Base-by-base conservation (phyloP, 2,329 filamentous ascomycete species). In the Penicillium sp. region DNA sequence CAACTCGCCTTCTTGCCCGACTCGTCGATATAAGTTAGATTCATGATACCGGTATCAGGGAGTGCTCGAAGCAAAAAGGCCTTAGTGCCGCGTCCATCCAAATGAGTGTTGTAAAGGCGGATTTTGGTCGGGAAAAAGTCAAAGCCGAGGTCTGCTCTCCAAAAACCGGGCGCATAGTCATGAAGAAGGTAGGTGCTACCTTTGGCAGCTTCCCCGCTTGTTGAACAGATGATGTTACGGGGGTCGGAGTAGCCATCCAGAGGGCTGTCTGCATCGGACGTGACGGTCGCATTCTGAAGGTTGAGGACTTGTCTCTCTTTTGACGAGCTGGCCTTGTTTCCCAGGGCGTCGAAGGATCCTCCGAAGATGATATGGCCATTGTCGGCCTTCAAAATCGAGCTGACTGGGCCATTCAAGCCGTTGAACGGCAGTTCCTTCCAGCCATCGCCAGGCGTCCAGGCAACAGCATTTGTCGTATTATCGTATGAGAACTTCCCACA, bases 381-480 rank as follows among this genome's bases (percentile, higher is more conserved):
- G 1, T 84, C 77, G 16, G 85, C 82, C 72, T 89, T 90, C 42
- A 83, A 79, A 59, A 99, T 97, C 31, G 91, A 87, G 54, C 82
- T 82, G 43, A 99, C 90, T 2, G 89, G 89, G 22, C 91, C 91
- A 71, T 97, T 97, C 73, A 99, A 95, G 18, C 95, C 95, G 34
- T 84, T 83, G 74, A 99, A 99, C 2, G 92, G 87, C 49, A 99
- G 74, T 62, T 89, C 87, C 16, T 80, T 80, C 86, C 88, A 96
- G 41, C 81, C 83, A 27, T 82, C 74, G 9, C 75, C 80, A 22
- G 76, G 76, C 19, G 80, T 77, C 89, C 89, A 97, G 11, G 87
- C 81, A 59, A 96, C 86, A 5, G 92, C 95, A 68, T 99, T 97
- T 22, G 86, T 89, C 6, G 90, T 93, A 64, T 93, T 89, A 31